Percentiles rank a stretch among this genome's conserved stretches.
Evolutionary conservation across 495 filamentous ascomycete genomes (phyloP).

Genomic region (Aspergillus sclerotiicarbonarius): DNA sequence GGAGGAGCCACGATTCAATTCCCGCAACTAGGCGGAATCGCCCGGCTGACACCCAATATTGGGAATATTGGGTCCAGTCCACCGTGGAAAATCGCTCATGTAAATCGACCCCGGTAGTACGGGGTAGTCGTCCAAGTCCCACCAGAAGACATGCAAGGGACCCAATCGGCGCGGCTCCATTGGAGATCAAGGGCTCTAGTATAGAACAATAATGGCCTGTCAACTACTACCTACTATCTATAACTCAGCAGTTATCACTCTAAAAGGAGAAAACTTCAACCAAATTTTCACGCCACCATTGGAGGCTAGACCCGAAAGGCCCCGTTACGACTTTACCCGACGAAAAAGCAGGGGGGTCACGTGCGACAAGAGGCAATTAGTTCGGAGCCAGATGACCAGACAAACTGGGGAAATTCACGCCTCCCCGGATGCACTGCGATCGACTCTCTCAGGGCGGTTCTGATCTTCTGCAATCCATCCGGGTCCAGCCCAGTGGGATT

Average conservation of each 20-base stretch:
- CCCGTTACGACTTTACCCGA: constrained; percentile 25
- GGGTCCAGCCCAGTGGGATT: not conserved
- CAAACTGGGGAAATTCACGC: constrained; percentile 4
- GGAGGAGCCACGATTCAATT: no score
- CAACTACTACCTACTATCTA: not conserved
- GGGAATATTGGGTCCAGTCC: not conserved
- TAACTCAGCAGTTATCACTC: not conserved
- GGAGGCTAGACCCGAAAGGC: not conserved
- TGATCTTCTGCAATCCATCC: not conserved
- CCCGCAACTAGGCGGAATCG: not conserved
- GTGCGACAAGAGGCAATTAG: constrained; percentile 11
- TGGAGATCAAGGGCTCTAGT: no score
- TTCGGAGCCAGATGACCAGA: not conserved
- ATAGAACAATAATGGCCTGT: not conserved
- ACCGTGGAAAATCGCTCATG: not conserved
- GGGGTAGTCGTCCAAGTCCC: not conserved
- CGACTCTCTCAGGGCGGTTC: not conserved
- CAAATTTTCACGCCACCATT: not conserved
- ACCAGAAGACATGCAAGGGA: not conserved
- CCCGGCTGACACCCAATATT: not conserved
- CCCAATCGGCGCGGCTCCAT: not conserved
- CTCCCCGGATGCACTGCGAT: not conserved
- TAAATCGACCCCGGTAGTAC: not conserved
- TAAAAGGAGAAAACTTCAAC: no score
- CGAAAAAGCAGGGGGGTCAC: constrained; percentile 22